phyloP scores from a whole-genome alignment of 495 filamentous ascomycete genomes.

The Amorphotheca resinae region DNA sequence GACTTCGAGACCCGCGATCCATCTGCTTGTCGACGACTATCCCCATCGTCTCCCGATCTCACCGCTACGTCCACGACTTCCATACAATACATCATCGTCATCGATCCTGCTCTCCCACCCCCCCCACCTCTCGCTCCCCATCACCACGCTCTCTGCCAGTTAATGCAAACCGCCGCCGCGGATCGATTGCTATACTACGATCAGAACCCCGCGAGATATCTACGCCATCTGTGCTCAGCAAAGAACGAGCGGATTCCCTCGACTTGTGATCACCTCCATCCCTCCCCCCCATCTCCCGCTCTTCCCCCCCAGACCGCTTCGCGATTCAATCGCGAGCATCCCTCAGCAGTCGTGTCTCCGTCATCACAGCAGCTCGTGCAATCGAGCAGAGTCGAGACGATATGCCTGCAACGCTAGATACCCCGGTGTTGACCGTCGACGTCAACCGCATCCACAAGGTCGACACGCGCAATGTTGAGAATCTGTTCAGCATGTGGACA shows the following conservation, averaged over 20 bases:
- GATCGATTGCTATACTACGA: constrained; percentile 19
- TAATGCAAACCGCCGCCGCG: constrained; percentile 1
- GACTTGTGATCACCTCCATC: no score
- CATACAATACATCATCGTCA: no score
- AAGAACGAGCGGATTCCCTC: no score
- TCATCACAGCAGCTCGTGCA: constrained; percentile 16
- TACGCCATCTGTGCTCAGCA: no score
- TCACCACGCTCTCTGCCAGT: neutral
- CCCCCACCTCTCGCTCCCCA: neutral
- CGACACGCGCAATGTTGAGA: constrained; percentile 83
- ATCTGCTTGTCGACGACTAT: no score
- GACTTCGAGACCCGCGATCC: no score
- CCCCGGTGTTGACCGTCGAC: constrained; percentile 70
- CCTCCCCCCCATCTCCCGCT: no score
- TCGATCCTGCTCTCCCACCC: no score
- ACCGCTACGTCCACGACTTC: no score
- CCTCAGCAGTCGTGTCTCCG: constrained; percentile 13
- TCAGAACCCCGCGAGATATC: no score
- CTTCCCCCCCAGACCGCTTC: no score
- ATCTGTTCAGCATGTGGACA: constrained; percentile 95
- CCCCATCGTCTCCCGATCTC: no score
- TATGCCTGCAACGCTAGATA: constrained; percentile 53
- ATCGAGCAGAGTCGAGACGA: constrained; percentile 16
- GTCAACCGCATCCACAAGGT: constrained; percentile 84
- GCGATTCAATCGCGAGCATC: constrained; percentile 21